phyloP scores from a whole-genome alignment of 1,284 basidiomycete genomes.

The Ceratobasidium sp. region DNA sequence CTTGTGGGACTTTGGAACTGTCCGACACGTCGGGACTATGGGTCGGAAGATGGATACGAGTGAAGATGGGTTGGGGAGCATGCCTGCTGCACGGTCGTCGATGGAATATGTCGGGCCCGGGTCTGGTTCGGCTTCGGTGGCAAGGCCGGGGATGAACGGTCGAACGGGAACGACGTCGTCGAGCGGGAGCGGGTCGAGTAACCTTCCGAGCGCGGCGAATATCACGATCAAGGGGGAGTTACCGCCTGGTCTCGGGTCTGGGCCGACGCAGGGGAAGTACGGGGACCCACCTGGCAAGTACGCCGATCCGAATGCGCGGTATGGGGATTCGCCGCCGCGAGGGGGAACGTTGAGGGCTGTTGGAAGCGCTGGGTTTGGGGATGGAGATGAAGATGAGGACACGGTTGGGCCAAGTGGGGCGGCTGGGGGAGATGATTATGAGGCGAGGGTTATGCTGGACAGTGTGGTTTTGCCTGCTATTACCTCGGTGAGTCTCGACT shows the following conservation, averaged over 20 bases:
- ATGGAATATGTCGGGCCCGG: slow-evolving; percentile 43
- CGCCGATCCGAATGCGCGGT: slow-evolving; percentile 52
- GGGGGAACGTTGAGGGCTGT: slow-evolving; percentile 70
- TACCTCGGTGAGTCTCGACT: slow-evolving; percentile 76
- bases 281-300: slow-evolving; percentile 42
- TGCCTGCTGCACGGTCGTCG: slow-evolving; percentile 28
- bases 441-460: slow-evolving; percentile 90
- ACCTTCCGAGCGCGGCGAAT: slow-evolving; percentile 57
- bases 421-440: slow-evolving; percentile 66
- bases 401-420: slow-evolving; percentile 59
- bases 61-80: slow-evolving; percentile 14
- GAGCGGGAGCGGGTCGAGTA: slow-evolving; percentile 30
- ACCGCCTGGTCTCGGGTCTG: slow-evolving; percentile 64
- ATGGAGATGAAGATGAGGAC: slow-evolving; percentile 71
- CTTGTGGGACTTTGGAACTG: slow-evolving; percentile 95
- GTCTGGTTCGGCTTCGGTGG: not conserved
- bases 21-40: slow-evolving; percentile 69
- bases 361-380: slow-evolving; percentile 56
- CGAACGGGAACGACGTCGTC: slow-evolving; percentile 33
- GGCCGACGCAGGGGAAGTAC: slow-evolving; percentile 53
- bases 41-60: not conserved
- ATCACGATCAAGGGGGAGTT: slow-evolving; percentile 67
- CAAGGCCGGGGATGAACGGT: slow-evolving; percentile 35
- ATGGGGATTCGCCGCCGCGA: slow-evolving; percentile 40
- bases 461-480: slow-evolving; percentile 95